phyloP scores from a whole-genome alignment of 192 early-diverging fungal species.

The Podila horticola region DNA sequence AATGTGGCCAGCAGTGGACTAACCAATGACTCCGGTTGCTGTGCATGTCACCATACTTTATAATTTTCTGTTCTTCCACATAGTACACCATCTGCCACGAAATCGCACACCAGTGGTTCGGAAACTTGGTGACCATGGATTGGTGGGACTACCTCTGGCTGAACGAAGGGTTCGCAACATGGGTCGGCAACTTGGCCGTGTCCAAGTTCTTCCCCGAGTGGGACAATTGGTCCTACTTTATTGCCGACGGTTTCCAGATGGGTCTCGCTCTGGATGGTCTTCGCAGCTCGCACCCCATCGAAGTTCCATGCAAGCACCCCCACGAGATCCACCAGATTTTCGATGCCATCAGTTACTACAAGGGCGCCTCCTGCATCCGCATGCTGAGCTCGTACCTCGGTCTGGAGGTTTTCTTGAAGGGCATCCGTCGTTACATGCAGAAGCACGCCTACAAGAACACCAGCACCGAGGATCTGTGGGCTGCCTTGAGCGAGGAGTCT shows the following conservation, averaged over 20 bases:
- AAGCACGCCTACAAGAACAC: slow-evolving; percentile 89
- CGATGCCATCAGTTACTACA: slow-evolving; percentile 91
- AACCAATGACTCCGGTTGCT: too few relatives aligned
- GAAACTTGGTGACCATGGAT: slow-evolving; percentile 96
- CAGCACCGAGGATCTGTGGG: slow-evolving; percentile 90
- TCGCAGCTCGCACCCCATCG: slow-evolving; percentile 91
- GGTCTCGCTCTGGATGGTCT: slow-evolving; percentile 86
- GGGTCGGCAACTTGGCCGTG: slow-evolving; percentile 90
- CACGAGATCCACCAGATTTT: slow-evolving; percentile 95
- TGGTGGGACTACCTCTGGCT: slow-evolving; percentile 98
- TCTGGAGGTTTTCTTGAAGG: slow-evolving; percentile 74
- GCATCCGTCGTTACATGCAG: slow-evolving; percentile 81
- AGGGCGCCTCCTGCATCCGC: slow-evolving; percentile 94
- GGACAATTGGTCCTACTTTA: slow-evolving; percentile 92
- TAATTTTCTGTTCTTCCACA: neutral
- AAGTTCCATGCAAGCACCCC: slow-evolving; percentile 86
- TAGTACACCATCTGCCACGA: slow-evolving; percentile 91
- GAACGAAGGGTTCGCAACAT: slow-evolving; percentile 98
- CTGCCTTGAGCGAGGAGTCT: slow-evolving; percentile 78
- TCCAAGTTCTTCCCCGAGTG: slow-evolving; percentile 94
- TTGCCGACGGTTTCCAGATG: slow-evolving; percentile 78
- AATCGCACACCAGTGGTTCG: slow-evolving; percentile 90
- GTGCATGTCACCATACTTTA: neutral
- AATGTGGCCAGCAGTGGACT: too few relatives aligned
- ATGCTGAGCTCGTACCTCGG: slow-evolving; percentile 88